Conservation (phyloP, 345 rosid genomes). For the Adansonia digitata region DNA sequence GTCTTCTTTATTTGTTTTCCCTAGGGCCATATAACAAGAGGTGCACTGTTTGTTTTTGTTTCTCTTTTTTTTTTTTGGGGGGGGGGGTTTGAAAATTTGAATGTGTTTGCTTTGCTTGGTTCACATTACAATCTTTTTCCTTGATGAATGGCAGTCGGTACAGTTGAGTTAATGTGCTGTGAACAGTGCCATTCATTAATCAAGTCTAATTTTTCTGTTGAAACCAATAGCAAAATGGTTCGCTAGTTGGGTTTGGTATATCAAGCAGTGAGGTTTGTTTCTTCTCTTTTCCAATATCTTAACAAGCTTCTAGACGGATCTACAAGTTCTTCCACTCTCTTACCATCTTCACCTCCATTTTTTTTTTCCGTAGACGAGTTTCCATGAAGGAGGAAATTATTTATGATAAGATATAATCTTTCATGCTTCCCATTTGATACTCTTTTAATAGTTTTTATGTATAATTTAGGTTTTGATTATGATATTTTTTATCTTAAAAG, state of each 20-base stretch:
- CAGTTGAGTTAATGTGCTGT: not conserved
- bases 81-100: not conserved
- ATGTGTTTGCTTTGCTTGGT: not conserved
- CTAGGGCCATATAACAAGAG: not conserved
- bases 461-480: not conserved
- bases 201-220: not conserved
- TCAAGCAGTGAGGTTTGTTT: not conserved
- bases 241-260: not conserved
- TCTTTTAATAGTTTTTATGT: not conserved
- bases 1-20: too few species aligned
- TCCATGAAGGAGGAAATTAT: not conserved
- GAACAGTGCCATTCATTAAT: not conserved
- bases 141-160: not conserved
- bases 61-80: not conserved
- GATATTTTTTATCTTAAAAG: not conserved
- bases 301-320: not conserved
- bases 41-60: not conserved
- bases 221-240: not conserved
- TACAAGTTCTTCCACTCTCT: not conserved
- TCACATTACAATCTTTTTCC: not conserved
- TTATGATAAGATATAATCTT: not conserved
- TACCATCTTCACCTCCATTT: not conserved
- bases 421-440: not conserved
- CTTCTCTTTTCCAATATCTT: not conserved
- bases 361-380: not conserved